Evolutionary conservation across 371 early-diverging fungal species (phyloP).

Genomic region (Rhizopus sp.): DNA sequence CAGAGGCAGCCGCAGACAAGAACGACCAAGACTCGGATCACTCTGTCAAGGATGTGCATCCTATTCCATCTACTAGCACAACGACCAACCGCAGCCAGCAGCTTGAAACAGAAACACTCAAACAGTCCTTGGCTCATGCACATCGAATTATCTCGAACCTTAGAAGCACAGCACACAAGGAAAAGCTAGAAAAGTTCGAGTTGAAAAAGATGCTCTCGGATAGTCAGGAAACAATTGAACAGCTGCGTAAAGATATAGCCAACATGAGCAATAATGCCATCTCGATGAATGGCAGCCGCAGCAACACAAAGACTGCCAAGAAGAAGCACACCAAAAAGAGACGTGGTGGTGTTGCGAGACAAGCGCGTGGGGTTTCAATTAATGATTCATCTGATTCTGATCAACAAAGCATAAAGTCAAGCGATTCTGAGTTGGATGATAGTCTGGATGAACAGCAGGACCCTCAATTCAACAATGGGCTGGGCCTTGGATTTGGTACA

Average conservation of each 20-base stretch:
- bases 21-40: conserved; percentile 9
- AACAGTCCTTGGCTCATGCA: conserved; percentile 49
- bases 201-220: conserved; percentile 63
- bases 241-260: conserved; percentile 50
- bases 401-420: background rate
- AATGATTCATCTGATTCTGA: conserved; percentile 17
- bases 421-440: conserved; percentile 5
- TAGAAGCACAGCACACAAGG: conserved; percentile 47
- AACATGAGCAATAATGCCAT: conserved; percentile 18
- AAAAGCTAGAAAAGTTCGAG: conserved; percentile 62
- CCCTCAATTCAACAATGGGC: background rate
- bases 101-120: conserved; percentile 50
- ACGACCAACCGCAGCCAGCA: conserved; percentile 25
- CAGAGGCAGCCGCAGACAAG: background rate
- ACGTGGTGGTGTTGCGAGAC: conserved; percentile 23
- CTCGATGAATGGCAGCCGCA: background rate
- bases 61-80: conserved; percentile 4
- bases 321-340: conserved; percentile 18
- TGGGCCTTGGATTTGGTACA: background rate
- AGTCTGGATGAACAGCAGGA: background rate
- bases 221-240: conserved; percentile 65
- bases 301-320: conserved; percentile 12
- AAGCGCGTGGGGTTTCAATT: conserved; percentile 22
- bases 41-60: conserved; percentile 1
- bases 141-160: conserved; percentile 55